Evolutionary conservation across 805 yeast species (phyloP).

Genomic region (Candida hungchunana): DNA sequence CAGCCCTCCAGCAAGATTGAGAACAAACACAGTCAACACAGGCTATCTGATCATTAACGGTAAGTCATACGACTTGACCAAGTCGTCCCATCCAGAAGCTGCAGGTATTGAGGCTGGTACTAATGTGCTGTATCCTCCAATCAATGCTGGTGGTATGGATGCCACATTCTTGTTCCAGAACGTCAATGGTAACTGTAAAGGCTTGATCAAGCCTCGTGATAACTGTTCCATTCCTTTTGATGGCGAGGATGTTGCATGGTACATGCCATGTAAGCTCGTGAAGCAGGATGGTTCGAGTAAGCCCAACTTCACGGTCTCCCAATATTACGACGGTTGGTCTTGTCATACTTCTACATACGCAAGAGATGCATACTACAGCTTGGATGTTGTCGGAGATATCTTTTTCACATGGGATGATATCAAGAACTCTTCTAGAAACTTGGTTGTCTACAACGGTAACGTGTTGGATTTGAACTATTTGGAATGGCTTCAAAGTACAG

Average conservation of each 20-base stretch:
- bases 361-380: slow-evolving; percentile 59
- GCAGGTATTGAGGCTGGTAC: slow-evolving; percentile 70
- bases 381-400: slow-evolving; percentile 65
- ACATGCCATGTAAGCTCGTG: slow-evolving; percentile 84
- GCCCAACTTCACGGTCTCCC: slow-evolving; percentile 54
- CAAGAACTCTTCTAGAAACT: slow-evolving; percentile 59
- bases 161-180: slow-evolving; percentile 84
- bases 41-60: slow-evolving; percentile 79
- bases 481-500: slow-evolving; percentile 67
- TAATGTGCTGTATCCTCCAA: slow-evolving; percentile 78
- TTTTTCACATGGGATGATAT: slow-evolving; percentile 91
- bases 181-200: slow-evolving; percentile 86
- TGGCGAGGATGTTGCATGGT: slow-evolving; percentile 78
- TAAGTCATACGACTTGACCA: slow-evolving; percentile 64
- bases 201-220: slow-evolving; percentile 63
- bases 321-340: slow-evolving; percentile 79
- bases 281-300: slow-evolving; percentile 65
- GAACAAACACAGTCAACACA: slow-evolving; percentile 52
- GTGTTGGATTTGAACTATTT: slow-evolving; percentile 79
- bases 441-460: slow-evolving; percentile 85
- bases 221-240: slow-evolving; percentile 69
- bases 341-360: slow-evolving; percentile 79
- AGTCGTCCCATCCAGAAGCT: slow-evolving; percentile 76
- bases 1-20: slow-evolving; percentile 42
- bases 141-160: slow-evolving; percentile 84